Base-by-base conservation (phyloP, 1,284 basidiomycete species). In the Ustanciosporium gigantosporum region DNA sequence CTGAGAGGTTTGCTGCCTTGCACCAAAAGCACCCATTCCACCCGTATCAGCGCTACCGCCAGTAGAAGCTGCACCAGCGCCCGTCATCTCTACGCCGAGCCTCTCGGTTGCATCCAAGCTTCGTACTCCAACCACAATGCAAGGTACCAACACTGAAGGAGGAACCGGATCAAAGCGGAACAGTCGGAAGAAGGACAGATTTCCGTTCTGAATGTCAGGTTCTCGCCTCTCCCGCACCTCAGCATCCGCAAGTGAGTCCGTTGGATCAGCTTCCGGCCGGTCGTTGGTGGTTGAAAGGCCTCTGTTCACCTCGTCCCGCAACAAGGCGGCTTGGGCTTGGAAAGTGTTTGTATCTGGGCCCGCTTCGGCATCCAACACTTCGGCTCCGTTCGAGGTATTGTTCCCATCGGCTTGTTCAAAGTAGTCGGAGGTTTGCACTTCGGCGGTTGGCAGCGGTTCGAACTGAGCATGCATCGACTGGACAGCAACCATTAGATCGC, bases 171-270 rank as follows among this genome's bases (percentile, higher is more conserved):
- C 69, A 29, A 76, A 74, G 7, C 72, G 59, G 60, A 69, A 74
- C 21, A 74, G 51, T 5, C 74, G 73, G 67, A 71, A 76, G 47
- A 76, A 76, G 16, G 68, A 66, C 5, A 76, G 53, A 27, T 74
- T 67, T 21, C 70, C 73, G 20, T 53, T 47, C 44, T 67, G 53
- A 25, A 76, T 42, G 32, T 76, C 73, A 17, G 57, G 41, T 11
- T 68, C 46, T 6, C 72, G 46, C 25, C 72, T 46, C 3, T 43
- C 53, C 21, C 49, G 46, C 23, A 57, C 45, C 34, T 64, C 64
- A 21, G 42, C 29, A 20, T 53, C 43, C 13, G 43, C 52, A n/a
- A 22, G 38, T 5, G 22, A 29, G 9, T 29, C 27, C 11, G 27
- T 29, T n/a, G 27, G 27, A 35, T 19, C 32, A 15, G 32, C 32